Evolutionary conservation across 2,329 filamentous ascomycete genomes (phyloP).

Genomic region (Podosphaera xanthii): DNA sequence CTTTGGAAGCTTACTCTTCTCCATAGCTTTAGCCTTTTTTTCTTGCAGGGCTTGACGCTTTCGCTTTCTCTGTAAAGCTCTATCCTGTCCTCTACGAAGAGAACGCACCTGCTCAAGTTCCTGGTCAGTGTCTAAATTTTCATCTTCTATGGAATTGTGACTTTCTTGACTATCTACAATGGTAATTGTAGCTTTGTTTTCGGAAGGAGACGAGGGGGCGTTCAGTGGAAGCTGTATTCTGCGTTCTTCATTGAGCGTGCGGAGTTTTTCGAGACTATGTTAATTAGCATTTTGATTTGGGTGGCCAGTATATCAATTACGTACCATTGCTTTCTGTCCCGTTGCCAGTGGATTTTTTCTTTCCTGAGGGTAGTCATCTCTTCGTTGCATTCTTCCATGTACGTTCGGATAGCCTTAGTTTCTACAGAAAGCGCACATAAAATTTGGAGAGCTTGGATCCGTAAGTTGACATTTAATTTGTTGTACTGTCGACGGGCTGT

Average conservation of each 20-base stretch:
- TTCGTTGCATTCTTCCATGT: conserved; percentile 78
- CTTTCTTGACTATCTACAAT: conserved; percentile 45
- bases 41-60: conserved; percentile 56
- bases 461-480: conserved; percentile 58
- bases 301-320: conserved; percentile 14
- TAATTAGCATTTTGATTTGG: conserved; percentile 13
- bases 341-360: conserved; percentile 82
- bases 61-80: conserved; percentile 47
- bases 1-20: conserved; percentile 38
- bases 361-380: conserved; percentile 91
- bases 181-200: conserved; percentile 21
- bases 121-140: conserved; percentile 45
- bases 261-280: conserved; percentile 44
- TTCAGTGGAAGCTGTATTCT: conserved; percentile 55
- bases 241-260: conserved; percentile 45
- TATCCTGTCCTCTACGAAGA: conserved; percentile 39
- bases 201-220: conserved; percentile 35
- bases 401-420: conserved; percentile 66
- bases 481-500: conserved; percentile 53
- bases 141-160: conserved; percentile 29
- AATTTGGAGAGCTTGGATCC: conserved; percentile 60
- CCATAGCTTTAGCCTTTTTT: conserved; percentile 35
- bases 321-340: conserved; percentile 45
- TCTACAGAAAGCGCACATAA: conserved; percentile 68
- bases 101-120: conserved; percentile 33